Conservation (phyloP, 768 basidiomycete genomes). For the Boletus sp. region DNA sequence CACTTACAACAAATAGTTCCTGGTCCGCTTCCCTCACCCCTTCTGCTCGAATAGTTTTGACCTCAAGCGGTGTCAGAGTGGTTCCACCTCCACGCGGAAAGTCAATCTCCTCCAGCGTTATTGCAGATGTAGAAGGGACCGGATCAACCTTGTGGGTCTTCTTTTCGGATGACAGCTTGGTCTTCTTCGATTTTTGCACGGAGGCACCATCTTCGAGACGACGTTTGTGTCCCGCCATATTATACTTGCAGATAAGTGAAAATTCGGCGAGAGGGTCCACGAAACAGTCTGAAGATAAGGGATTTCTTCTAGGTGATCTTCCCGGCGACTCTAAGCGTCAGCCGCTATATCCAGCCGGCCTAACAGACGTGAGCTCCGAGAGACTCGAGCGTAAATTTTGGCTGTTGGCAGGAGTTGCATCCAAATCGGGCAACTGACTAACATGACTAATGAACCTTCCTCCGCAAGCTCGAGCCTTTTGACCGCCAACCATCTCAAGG, state of each 20-base stretch:
- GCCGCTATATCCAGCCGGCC: background rate
- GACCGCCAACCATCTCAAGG: slow-evolving; percentile 6
- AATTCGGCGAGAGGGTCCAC: background rate
- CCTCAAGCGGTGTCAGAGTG: slow-evolving; percentile 82
- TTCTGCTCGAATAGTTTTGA: slow-evolving; percentile 82
- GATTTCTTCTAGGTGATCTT: background rate
- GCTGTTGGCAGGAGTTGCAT: background rate
- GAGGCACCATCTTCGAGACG: slow-evolving; percentile 52
- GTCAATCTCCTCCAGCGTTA: slow-evolving; percentile 71
- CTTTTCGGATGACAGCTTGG: slow-evolving; percentile 41
- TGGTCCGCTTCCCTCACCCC: slow-evolving; percentile 81
- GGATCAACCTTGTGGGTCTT: slow-evolving; percentile 26
- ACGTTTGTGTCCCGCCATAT: slow-evolving; percentile 59
- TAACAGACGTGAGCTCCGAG: too few species aligned
- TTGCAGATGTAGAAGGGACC: slow-evolving; percentile 35
- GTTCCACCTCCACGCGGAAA: slow-evolving; percentile 97
- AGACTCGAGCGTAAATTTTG: slow-evolving; percentile 13
- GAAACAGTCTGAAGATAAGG: background rate
- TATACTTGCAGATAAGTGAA: background rate
- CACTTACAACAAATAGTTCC: slow-evolving; percentile 68
- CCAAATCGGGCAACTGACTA: slow-evolving; percentile 16
- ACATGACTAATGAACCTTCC: background rate
- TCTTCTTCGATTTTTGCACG: slow-evolving; percentile 57
- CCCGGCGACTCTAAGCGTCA: background rate
- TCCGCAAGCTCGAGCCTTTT: background rate